Base-by-base conservation (phyloP, 352 stramenopile genomes). In the Phytophthora multivora region DNA sequence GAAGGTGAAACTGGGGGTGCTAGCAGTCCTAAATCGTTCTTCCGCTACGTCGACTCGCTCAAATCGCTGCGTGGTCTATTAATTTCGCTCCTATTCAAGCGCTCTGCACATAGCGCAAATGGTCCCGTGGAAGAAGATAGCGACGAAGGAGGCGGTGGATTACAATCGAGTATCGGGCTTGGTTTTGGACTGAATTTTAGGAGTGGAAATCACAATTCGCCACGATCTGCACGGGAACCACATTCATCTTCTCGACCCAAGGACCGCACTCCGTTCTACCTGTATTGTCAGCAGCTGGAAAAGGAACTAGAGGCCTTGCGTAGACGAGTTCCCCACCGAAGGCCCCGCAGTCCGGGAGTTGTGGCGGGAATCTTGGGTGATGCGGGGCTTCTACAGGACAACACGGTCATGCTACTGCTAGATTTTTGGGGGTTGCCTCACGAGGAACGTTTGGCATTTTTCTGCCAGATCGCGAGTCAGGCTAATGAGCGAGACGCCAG, bases 401-500 rank as follows among this genome's bases (percentile, higher is more conserved):
- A 72, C 15, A 91, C 84, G 0, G 63, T 89, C n/a, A 59, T 74
- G 47, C 64, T 90, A 19, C 54, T 93, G 9, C 63, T 90, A 11
- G 71, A 88, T 48, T 90, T 88, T 65, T 91, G 79, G 80, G 70
- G 79, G 13, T 60, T 93, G 1, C 77, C 82, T 6, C 70, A 69
- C 45, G 63, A 63, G 15, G 80, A 93, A 56, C 77, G 80, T 0
- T 65, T 90, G 9, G 75, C 63, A 28, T 90, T 93, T 45, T 80
- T 93, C 41, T 86, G 71, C 40, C 84, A 93, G 52, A 73, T 93
- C 51, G 80, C 81, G 23, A 89, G 75, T 31, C 82, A 91, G 26
- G 71, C 69, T 4, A 70, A 42, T 38, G 70, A 84, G 25, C 69
- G 80, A 26, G 81, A 91, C 25, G 70, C 71, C 1, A 69, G 69